A percentile compares a stretch with the other conserved stretches of the same genome.
Evolutionary conservation across 352 stramenopile species (phyloP).

Genomic region (Phytophthora fragariae): DNA sequence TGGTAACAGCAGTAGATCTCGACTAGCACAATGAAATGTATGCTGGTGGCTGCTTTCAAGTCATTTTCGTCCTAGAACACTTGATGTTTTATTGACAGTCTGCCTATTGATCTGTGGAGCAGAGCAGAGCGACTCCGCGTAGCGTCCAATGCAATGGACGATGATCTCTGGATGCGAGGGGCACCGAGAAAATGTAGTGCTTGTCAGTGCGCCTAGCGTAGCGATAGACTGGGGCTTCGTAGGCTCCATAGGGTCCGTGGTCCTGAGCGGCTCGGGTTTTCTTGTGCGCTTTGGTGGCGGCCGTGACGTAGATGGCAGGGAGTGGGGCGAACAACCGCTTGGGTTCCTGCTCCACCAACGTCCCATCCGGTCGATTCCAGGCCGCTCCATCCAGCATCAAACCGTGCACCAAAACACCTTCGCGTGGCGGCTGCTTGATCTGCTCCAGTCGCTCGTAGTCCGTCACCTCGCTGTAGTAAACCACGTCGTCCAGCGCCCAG

Average conservation of each 20-base stretch:
- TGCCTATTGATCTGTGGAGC: constrained; percentile 57
- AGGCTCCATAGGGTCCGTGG: constrained; percentile 80
- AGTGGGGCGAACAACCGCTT: constrained; percentile 77
- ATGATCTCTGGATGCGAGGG: constrained; percentile 78
- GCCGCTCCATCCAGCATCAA: constrained; percentile 76
- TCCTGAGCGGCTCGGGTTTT: constrained; percentile 73
- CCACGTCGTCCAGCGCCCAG: constrained; percentile 82
- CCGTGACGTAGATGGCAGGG: constrained; percentile 83
- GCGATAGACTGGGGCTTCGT: constrained; percentile 81
- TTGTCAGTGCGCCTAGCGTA: constrained; percentile 80
- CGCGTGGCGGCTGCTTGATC: constrained; percentile 75
- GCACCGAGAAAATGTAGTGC: constrained; percentile 81
- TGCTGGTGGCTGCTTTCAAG: too few species aligned
- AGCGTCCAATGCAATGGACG: constrained; percentile 82
- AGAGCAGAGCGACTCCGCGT: constrained; percentile 78
- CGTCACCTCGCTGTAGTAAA: constrained; percentile 85
- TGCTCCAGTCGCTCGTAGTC: constrained; percentile 83
- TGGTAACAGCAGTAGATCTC: too few species aligned
- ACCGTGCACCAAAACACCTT: constrained; percentile 81
- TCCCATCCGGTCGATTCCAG: constrained; percentile 77
- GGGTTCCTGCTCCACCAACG: constrained; percentile 80
- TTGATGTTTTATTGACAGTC: too few species aligned
- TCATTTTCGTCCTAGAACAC: too few species aligned
- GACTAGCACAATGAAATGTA: not conserved
- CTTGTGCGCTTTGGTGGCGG: constrained; percentile 77